A percentile compares a stretch with the other conserved stretches of the same genome.
Conservation (phyloP, 805 yeast species). For the Candida silvatica region DNA sequence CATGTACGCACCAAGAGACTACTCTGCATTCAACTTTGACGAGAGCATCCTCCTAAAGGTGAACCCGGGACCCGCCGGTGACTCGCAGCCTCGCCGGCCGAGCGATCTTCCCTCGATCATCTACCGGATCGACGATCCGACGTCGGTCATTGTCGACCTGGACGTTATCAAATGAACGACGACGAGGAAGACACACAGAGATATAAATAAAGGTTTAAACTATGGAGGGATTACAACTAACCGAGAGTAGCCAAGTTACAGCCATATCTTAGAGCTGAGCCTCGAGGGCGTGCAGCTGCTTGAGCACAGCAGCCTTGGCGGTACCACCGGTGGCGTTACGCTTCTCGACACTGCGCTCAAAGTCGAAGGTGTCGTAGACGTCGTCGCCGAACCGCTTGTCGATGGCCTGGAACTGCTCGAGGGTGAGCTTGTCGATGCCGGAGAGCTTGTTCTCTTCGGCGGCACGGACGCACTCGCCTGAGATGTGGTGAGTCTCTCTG, state of each 20-base stretch:
- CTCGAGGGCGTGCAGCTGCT: constrained; percentile 47
- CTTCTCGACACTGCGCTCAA: constrained; percentile 92
- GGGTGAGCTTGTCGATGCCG: constrained; percentile 79
- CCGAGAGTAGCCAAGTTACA: too few species aligned
- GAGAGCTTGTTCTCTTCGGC: constrained; percentile 74
- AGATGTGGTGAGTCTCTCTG: constrained; percentile 97
- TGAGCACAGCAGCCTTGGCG: constrained; percentile 79
- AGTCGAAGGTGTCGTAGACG: constrained; percentile 79
- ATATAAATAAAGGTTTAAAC: too few species aligned
- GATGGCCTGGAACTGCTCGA: constrained; percentile 71
- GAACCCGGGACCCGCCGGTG: background rate
- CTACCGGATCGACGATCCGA: background rate
- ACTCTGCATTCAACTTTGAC: background rate
- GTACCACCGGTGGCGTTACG: constrained; percentile 97
- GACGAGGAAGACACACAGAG: too few species aligned
- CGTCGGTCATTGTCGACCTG: background rate
- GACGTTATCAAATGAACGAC: too few species aligned
- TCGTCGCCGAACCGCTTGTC: constrained; percentile 77
- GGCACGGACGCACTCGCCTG: constrained; percentile 91
- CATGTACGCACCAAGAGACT: background rate
- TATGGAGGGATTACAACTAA: too few species aligned
- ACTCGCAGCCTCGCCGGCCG: too few species aligned
- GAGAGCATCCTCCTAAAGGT: background rate
- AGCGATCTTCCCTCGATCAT: too few species aligned
- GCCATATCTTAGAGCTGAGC: background rate